Percentiles rank a stretch among this genome's conserved stretches.
Evolutionary conservation across 495 filamentous ascomycete species (phyloP).

Genomic region (Penicillium arizonense): DNA sequence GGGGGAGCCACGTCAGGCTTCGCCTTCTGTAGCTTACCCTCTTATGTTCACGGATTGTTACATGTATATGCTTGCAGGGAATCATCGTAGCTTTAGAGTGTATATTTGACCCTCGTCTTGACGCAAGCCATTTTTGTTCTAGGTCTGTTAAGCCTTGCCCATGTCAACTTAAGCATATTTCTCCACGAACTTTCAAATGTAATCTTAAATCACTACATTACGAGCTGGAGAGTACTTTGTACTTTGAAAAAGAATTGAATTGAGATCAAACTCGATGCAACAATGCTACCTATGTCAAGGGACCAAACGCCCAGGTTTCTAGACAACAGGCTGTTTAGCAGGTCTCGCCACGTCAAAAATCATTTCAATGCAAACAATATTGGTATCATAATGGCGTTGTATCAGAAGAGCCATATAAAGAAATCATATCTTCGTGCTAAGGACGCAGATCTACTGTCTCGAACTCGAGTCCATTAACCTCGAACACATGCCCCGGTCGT

Average conservation of each 20-base stretch:
- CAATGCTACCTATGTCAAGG: background rate
- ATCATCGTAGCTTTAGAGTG: too few relatives aligned
- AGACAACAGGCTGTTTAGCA: background rate
- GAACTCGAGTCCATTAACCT: constrained; percentile 70
- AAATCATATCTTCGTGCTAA: constrained; percentile 11
- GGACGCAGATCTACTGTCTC: constrained; percentile 76
- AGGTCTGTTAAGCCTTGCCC: too few relatives aligned
- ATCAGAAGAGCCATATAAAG: constrained; percentile 2
- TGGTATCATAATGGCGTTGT: constrained; percentile 23
- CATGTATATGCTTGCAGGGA: background rate
- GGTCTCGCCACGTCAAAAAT: background rate
- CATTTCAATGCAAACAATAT: constrained; percentile 5
- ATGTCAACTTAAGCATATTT: too few relatives aligned
- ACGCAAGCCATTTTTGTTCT: too few relatives aligned
- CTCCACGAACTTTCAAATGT: too few relatives aligned
- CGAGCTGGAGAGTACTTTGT: background rate
- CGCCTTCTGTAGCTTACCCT: too few relatives aligned
- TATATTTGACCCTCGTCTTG: too few relatives aligned
- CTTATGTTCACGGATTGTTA: background rate
- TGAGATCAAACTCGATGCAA: background rate
- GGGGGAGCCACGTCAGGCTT: constrained; percentile 1
- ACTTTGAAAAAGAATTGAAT: background rate
- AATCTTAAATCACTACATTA: too few relatives aligned
- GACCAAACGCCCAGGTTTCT: background rate
- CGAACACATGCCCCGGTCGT: constrained; percentile 81